phyloP scores from a whole-genome alignment of 768 basidiomycete species.

The Lactarius deliciosus region DNA sequence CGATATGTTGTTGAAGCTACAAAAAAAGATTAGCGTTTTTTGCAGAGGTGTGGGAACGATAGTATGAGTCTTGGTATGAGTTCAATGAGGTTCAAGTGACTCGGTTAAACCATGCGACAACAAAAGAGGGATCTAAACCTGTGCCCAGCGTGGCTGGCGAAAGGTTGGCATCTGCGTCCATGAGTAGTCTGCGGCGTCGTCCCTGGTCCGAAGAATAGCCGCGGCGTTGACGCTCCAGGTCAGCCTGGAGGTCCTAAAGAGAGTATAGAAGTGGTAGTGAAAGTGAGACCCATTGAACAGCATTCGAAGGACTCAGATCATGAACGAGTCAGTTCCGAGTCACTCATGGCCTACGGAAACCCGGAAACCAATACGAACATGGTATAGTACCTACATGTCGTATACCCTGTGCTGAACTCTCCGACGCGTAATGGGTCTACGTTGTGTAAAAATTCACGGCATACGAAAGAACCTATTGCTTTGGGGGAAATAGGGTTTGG shows the following conservation, averaged over 20 bases:
- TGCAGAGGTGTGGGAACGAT: too few species aligned
- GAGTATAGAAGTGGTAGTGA: background rate
- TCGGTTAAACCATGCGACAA: background rate
- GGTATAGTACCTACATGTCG: constrained; percentile 24
- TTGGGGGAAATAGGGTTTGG: too few species aligned
- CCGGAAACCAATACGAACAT: constrained; percentile 17
- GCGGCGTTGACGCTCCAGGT: constrained; percentile 8
- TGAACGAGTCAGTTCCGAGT: too few species aligned
- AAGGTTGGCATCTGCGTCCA: constrained; percentile 6
- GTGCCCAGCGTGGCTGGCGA: background rate
- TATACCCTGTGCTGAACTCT: constrained; percentile 24
- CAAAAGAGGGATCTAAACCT: background rate
- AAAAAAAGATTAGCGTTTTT: too few species aligned
- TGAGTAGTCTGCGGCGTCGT: constrained; percentile 17
- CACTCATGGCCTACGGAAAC: background rate
- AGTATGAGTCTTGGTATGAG: too few species aligned
- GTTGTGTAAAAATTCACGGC: background rate
- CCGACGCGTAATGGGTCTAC: constrained; percentile 19
- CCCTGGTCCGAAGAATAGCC: constrained; percentile 25
- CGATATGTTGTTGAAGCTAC: too few species aligned
- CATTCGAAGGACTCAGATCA: too few species aligned
- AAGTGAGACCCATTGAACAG: too few species aligned
- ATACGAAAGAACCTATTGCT: background rate
- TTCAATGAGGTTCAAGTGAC: background rate
- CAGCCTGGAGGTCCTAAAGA: background rate